phyloP scores from a whole-genome alignment of 78 protist species.

The Dictyostelium brefeldianum region DNA sequence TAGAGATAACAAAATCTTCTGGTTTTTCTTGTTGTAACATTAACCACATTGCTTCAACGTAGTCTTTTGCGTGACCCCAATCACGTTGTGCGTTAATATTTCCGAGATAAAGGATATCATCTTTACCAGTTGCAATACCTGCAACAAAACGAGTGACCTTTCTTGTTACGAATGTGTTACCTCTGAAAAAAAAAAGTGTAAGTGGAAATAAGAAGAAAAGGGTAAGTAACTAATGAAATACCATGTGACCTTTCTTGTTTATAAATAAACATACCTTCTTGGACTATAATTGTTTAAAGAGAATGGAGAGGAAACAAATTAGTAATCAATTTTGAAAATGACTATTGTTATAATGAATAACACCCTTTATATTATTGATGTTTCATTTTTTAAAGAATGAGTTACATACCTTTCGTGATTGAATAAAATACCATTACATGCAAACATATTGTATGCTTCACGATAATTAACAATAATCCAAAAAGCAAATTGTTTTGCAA shows the following conservation, averaged over 20 bases:
- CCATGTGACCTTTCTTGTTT: no score
- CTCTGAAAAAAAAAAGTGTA: slow-evolving; percentile 56
- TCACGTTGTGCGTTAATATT: slow-evolving; percentile 94
- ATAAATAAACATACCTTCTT: slow-evolving; percentile 62
- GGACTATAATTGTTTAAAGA: no score
- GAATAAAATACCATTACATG: slow-evolving; percentile 96
- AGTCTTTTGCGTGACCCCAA: slow-evolving; percentile 96
- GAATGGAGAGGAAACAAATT: no score
- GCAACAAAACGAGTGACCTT: slow-evolving; percentile 97
- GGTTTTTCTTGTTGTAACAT: slow-evolving; percentile 92
- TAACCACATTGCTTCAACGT: slow-evolving; percentile 93
- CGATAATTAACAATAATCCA: slow-evolving; percentile 97
- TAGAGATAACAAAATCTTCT: slow-evolving; percentile 94
- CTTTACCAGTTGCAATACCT: slow-evolving; percentile 79
- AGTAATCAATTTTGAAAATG: no score
- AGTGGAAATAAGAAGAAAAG: neutral
- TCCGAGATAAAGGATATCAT: slow-evolving; percentile 88
- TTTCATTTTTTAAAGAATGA: no score
- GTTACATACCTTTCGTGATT: slow-evolving; percentile 92
- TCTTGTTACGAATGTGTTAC: slow-evolving; percentile 96
- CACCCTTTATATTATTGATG: no score
- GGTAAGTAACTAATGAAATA: no score
- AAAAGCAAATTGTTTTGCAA: slow-evolving; percentile 96
- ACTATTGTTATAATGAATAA: no score
- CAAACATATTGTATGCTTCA: slow-evolving; percentile 94